Evolutionary conservation across 2,329 filamentous ascomycete genomes (phyloP), one percentile per base, ranked within the genome.

Genomic region (Pezicula rhizophila): DNA sequence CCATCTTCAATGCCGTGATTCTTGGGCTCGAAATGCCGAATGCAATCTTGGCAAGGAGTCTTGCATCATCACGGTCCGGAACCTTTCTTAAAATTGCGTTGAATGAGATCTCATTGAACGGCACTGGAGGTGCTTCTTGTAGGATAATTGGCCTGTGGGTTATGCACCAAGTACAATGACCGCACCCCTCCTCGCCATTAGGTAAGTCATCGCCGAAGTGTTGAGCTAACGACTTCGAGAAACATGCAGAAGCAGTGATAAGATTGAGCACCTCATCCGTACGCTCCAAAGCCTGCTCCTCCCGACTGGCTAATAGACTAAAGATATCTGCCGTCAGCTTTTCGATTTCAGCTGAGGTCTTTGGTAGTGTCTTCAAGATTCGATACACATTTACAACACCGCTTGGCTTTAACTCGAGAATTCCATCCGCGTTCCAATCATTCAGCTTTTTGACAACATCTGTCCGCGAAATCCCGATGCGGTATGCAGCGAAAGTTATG

Each of bases 11-110:
- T 34, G 66, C 61, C 5, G 64, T 69, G 1, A 80, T 70, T 1
- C 79, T 65, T 0, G 80, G 81, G 54, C 78, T 84, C 40, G 68
- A 69, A 58, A 84, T 83, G 0, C 81, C 81, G 59, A 83, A 84
- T 0, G 79, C 80, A 4, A 84, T 65, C 17, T 76, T 70, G 0
- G 81, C 78, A 25, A 84, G 64, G 53, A 82, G 77, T 11, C 80
- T 64, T 2, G 80, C 70, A 58, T 85, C 80, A 42, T 84, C 76
- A 2, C 77, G 68, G 1, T 74, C 70, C 1, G 64, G 55, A 11
- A 75, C 72, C 0, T 61, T 66, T 0, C 61, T 52, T 1, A 84
- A 62, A 0, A 84, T 64, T 1, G 57, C 60, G 6, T 61, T 49
- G 42, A 82, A 74, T 0, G 66, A 66, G 0, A 50, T 50, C 0